Conservation (phyloP, 306 rosid genomes). For the Begonia masoniana region DNA sequence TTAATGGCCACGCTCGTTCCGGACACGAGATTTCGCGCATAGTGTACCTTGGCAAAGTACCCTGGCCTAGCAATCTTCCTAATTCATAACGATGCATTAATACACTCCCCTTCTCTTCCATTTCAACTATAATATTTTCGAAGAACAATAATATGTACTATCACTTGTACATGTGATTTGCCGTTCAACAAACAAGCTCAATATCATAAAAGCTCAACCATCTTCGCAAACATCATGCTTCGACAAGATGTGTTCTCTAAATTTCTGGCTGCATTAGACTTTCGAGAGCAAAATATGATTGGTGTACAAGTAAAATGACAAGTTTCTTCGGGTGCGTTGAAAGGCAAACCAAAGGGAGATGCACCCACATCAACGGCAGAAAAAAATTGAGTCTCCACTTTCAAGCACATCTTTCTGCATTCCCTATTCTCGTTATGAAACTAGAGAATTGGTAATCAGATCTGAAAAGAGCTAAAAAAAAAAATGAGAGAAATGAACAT, state of each 20-base stretch:
- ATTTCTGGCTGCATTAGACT: conserved; percentile 22
- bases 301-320: conserved; percentile 25
- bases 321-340: conserved; percentile 27
- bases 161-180: neutral
- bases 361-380: conserved; percentile 20
- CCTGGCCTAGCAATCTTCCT: conserved; percentile 87
- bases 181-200: conserved; percentile 2
- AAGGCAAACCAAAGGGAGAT: conserved; percentile 32
- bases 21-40: conserved; percentile 59
- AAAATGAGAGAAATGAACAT: no score
- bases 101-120: conserved; percentile 63
- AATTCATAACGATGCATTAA: conserved; percentile 75
- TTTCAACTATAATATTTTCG: conserved; percentile 14
- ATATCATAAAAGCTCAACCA: conserved; percentile 35
- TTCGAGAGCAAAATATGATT: conserved; percentile 17
- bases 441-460: neutral
- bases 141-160: conserved; percentile 14
- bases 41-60: conserved; percentile 93
- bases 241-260: conserved; percentile 18
- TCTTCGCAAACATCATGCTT: conserved; percentile 49
- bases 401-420: conserved; percentile 89
- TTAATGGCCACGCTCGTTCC: conserved; percentile 80
- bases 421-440: conserved; percentile 24
- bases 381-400: conserved; percentile 27
- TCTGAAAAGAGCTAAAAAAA: no score